Evolutionary conservation across 2,329 filamentous ascomycete species (phyloP), one percentile per base, ranked within the genome.

Genomic region (Cladosporium sp.): DNA sequence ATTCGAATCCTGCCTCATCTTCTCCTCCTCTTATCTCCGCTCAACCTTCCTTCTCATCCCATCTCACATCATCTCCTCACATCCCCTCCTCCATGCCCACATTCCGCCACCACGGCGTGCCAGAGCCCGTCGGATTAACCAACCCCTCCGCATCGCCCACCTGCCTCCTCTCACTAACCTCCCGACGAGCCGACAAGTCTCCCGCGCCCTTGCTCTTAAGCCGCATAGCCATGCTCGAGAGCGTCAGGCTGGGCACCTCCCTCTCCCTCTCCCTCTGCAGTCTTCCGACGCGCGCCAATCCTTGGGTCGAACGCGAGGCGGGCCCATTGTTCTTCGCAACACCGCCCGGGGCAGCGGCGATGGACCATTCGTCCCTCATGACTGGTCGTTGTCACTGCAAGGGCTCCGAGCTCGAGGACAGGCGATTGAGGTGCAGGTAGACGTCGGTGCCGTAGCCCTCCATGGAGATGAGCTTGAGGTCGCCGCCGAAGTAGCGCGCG

Each of bases 361-460:
- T 45, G 46, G 32, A 66, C 72, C 76, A 77, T 69, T 80, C 80
- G 73, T 84, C 86, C 81, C 86, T 89, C 85, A 84, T 90, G 86
- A 89, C 86, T 79, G 86, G 84, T 91, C 82, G 81, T 75, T 77
- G 74, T 82, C 93, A 97, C 88, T 96, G 92, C 48, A 98, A 78
- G 60, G 93, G 93, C 72, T 98, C 93, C 3, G 91, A 96, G 35
- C 89, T 95, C 60, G 89, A 95, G 41, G 90, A 95, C 22, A 98
- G 80, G 52, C 93, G 84, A 75, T 98, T 98, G 46, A 98, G 83
- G 71, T 98, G 93, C 44, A 98, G 86, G 74, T 98, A 98, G 49
- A 97, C 93, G 68, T 98, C 93, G 46, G 93, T 98, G 60, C 93
- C 93, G 71, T 98, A 98, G 89, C 93, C 93, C 77, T 98, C 93